Base-by-base conservation (phyloP, 2,329 filamentous ascomycete genomes). In the Aspergillus hiratsukae region DNA sequence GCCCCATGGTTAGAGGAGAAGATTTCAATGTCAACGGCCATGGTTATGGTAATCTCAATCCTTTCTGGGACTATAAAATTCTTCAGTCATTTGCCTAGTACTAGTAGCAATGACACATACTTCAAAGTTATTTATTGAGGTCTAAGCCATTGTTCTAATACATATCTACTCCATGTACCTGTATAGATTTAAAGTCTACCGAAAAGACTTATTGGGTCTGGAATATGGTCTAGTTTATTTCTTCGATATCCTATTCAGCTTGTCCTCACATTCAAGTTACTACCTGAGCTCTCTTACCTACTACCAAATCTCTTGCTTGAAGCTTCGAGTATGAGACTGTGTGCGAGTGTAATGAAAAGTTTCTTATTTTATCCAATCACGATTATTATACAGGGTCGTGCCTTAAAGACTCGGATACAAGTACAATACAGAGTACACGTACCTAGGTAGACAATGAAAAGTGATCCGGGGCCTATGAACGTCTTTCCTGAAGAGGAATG, bases 21-120 rank as follows among this genome's bases (percentile, higher is more conserved):
- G 31, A 56, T 61, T 58, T 55, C 58, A 62, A 37, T 17, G 31
- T 37, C 14, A 17, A 37, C 31, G 14, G 31, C 31, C 31, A 37
- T 37, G 31, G 31, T 37, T 37, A 37, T 37, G 14, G 31, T 37
- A 37, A 37, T 37, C 31, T 37, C 31, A 37, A 37, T 4, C 31
- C 5, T 37, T n/a, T 17, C 31, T 7, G 14, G 7, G 14, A 37
- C 14, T 37, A 37, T 37, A 37, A 37, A 17, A 17, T 7, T 35
- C 6, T 7, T 35, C 11, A 35, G 14, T 35, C 11, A 35, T 35
- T 35, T 35, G 31, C 17, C 31, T 17, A 6, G 25, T 27, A 27
- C 31, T 17, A 6, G 14, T 37, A 37, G 5, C 14, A 29, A 37
- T 37, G 31, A 14, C 31, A 35, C 14, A 35, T 35, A 17, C 31